Evolutionary conservation across 805 yeast species (phyloP).

Genomic region (Lipomyces oligophaga): DNA sequence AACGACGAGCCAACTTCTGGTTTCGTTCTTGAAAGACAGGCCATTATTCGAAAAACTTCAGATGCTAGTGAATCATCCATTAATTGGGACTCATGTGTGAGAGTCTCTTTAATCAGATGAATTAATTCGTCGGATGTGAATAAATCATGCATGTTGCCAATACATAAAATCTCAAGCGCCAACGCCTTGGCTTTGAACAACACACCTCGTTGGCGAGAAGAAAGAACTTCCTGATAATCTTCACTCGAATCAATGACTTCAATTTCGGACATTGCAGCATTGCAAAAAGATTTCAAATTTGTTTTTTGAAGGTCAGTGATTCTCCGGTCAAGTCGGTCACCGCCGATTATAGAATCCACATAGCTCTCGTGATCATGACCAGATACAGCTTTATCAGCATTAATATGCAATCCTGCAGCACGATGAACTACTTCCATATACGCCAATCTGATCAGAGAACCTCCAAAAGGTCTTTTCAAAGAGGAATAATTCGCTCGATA

Average conservation of each 20-base stretch:
- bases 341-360: slow-evolving; percentile 10
- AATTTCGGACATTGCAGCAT: slow-evolving; percentile 40
- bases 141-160: slow-evolving; percentile 49
- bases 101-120: slow-evolving; percentile 48
- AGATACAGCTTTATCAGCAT: slow-evolving; percentile 28
- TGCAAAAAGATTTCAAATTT: slow-evolving; percentile 21
- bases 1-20: slow-evolving; percentile 35
- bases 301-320: neutral
- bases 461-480: slow-evolving; percentile 31
- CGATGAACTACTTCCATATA: slow-evolving; percentile 25
- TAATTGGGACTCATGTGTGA: slow-evolving; percentile 52
- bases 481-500: slow-evolving; percentile 16
- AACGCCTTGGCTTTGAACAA: slow-evolving; percentile 54
- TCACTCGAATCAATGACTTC: slow-evolving; percentile 55
- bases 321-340: neutral
- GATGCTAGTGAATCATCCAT: slow-evolving; percentile 51
- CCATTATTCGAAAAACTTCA: slow-evolving; percentile 53
- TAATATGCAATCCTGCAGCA: slow-evolving; percentile 34
- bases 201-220: slow-evolving; percentile 45
- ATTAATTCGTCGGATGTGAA: slow-evolving; percentile 46
- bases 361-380: slow-evolving; percentile 6
- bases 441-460: slow-evolving; percentile 29
- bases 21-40: slow-evolving; percentile 44
- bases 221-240: slow-evolving; percentile 51
- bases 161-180: slow-evolving; percentile 58